Evolutionary conservation across 345 rosid species (phyloP), one percentile per base, ranked within the genome.

Genomic region (Populus tremula): DNA sequence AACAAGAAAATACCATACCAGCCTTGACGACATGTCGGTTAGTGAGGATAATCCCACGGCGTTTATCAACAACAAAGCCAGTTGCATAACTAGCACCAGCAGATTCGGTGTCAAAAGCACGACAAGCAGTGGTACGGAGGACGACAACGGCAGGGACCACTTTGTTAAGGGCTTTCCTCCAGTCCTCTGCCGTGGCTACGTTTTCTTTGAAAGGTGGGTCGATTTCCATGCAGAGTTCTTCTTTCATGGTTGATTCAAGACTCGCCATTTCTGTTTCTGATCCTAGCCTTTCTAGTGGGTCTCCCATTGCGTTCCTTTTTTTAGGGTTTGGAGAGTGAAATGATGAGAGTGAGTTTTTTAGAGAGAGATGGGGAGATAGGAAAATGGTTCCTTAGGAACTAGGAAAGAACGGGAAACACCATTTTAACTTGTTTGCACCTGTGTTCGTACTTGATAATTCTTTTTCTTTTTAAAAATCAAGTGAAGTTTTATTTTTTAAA

Each of bases 11-110:
- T 47, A 47, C 53, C 20, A 1, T 39, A 94, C 97, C 97, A 17
- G 97, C 90, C 87, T 94, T 90, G 80, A 91, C 98, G 39, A 94
- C 98, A 69, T 94, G 98, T 47, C 98, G 98, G 81, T 94, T 94
- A 74, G 98, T 94, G 81, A 93, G 96, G 62, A 94, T 91, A 82
- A 94, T 89, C 70, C 98, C 98, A 64, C 95, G 93, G 71, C 87
- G 89, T 83, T 93, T 94, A 77, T 94, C 98, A 62, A 94, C 95
- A 8, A 94, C 87, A 75, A 94, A 94, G n/a, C 98, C 98, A 27
- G 98, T 94, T 67, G 98, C 98, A 43, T 89, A 89, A 74, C 95
- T 86, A 50, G 98, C 90, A 65, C 91, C 90, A 2, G 98, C 98
- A 0, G 89, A 35, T 85, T 94, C 98, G 0, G 98, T 94, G 62